Evolutionary conservation across 1,139 yeast species (phyloP).

Genomic region (Geotrichum citri-aurantii): DNA sequence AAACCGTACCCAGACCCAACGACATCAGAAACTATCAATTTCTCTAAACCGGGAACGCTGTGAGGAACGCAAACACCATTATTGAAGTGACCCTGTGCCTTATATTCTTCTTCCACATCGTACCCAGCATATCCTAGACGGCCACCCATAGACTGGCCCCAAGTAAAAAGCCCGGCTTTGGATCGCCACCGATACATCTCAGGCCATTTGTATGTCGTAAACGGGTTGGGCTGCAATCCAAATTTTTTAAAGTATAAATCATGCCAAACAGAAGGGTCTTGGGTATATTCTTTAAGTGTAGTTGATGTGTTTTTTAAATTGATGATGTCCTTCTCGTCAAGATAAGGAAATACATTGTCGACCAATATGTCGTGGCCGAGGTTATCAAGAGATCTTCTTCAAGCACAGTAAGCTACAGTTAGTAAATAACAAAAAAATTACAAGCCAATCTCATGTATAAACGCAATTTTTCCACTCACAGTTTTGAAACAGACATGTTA

Average conservation of each 20-base stretch:
- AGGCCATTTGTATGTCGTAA: constrained; percentile 42
- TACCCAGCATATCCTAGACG: constrained; percentile 49
- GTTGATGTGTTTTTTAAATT: constrained; percentile 24
- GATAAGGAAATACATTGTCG: constrained; percentile 28
- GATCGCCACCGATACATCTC: constrained; percentile 45
- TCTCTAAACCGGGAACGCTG: constrained; percentile 31
- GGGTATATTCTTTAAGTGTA: constrained; percentile 20
- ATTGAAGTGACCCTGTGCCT: background rate
- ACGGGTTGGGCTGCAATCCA: constrained; percentile 27
- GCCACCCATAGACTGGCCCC: constrained; percentile 56
- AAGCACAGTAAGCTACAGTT: background rate
- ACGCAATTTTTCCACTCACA: too few relatives aligned
- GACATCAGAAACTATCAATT: constrained; percentile 47
- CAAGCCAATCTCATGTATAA: background rate
- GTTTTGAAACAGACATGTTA: too few relatives aligned
- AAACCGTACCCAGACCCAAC: constrained; percentile 67
- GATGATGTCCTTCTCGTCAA: constrained; percentile 25
- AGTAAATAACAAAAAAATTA: background rate
- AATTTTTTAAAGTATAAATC: constrained; percentile 27
- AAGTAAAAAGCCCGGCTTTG: constrained; percentile 47
- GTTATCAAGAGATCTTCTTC: constrained; percentile 4
- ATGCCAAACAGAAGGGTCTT: constrained; percentile 32
- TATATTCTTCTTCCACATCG: constrained; percentile 19
- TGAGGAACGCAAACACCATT: constrained; percentile 21
- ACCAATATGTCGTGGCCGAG: constrained; percentile 32